Evolutionary conservation across 2,329 filamentous ascomycete genomes (phyloP).

Genomic region (Cryphonectria carpinicola): DNA sequence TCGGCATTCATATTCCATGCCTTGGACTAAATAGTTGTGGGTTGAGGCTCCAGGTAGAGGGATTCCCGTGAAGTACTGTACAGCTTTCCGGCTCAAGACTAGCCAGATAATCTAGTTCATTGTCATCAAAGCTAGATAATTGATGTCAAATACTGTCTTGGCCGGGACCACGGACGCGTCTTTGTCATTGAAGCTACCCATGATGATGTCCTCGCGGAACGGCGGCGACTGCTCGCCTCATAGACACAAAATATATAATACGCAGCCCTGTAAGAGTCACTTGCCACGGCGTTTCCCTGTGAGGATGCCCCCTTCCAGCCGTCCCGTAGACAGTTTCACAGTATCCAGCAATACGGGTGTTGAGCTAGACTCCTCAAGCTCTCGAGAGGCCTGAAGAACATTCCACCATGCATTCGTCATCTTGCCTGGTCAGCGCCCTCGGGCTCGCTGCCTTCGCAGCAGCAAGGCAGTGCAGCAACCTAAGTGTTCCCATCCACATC

Average conservation of each 20-base stretch:
- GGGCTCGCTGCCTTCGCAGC: conserved; percentile 35
- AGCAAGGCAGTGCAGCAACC: conserved; percentile 48
- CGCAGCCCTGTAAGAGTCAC: neutral
- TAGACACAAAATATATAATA: neutral
- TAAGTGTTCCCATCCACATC: conserved; percentile 61
- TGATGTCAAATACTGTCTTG: neutral
- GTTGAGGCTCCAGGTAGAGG: neutral
- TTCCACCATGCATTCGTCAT: neutral
- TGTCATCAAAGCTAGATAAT: neutral
- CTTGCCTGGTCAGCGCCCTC: conserved; percentile 18
- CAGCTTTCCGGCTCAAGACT: neutral
- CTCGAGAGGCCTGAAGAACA: neutral
- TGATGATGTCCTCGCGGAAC: neutral
- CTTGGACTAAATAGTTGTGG: neutral
- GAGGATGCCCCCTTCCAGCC: neutral
- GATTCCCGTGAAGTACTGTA: neutral
- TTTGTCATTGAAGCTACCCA: neutral
- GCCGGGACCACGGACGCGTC: neutral
- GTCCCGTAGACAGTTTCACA: neutral
- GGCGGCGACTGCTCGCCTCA: neutral
- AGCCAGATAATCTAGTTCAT: neutral
- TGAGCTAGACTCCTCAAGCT: neutral
- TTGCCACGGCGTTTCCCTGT: neutral
- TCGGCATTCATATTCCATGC: neutral
- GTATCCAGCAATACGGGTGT: neutral